Conservation (phyloP, 257 asterid species). For the Linderniella brevidens region DNA sequence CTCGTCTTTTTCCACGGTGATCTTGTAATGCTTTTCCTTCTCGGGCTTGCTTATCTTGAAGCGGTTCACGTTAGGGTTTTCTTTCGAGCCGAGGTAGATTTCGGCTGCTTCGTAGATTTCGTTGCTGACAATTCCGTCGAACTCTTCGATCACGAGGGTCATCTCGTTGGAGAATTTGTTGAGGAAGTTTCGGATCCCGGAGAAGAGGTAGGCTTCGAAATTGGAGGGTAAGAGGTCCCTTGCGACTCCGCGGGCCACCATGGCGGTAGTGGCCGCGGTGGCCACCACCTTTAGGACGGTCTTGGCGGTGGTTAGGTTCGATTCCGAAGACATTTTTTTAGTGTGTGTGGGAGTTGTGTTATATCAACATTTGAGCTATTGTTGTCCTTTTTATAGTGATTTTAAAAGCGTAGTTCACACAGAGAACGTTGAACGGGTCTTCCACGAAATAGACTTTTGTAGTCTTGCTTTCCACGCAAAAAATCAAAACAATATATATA, state of each 20-base stretch:
- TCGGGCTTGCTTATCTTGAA: slow-evolving; percentile 43
- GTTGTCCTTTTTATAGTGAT: too few relatives aligned
- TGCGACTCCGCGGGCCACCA: slow-evolving; percentile 32
- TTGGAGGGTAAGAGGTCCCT: slow-evolving; percentile 28
- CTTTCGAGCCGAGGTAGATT: slow-evolving; percentile 25
- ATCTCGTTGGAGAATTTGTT: slow-evolving; percentile 28
- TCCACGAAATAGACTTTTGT: too few relatives aligned
- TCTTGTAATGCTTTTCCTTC: slow-evolving; percentile 24
- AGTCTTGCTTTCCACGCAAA: too few relatives aligned
- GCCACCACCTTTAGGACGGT: slow-evolving; percentile 30
- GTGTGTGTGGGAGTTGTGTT: not conserved
- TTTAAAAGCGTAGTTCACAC: too few relatives aligned
- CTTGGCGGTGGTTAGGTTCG: slow-evolving; percentile 30
- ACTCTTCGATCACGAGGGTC: slow-evolving; percentile 45
- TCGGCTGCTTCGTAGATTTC: slow-evolving; percentile 52
- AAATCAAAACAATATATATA: too few relatives aligned
- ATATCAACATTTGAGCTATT: too few relatives aligned
- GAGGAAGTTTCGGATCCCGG: slow-evolving; percentile 19
- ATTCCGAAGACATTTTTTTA: slow-evolving; percentile 11
- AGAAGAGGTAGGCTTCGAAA: slow-evolving; percentile 26
- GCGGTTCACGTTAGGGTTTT: slow-evolving; percentile 30
- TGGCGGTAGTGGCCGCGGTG: slow-evolving; percentile 33
- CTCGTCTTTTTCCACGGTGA: slow-evolving; percentile 30
- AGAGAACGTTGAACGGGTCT: too few relatives aligned
- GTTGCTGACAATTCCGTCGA: slow-evolving; percentile 32